Percentiles rank a stretch among this genome's conserved stretches.
These are phyloP conservation scores for Malassezia furfur DNA, from an alignment of 1,284 basidiomycete species.

Conservation along the genomic window DNA sequence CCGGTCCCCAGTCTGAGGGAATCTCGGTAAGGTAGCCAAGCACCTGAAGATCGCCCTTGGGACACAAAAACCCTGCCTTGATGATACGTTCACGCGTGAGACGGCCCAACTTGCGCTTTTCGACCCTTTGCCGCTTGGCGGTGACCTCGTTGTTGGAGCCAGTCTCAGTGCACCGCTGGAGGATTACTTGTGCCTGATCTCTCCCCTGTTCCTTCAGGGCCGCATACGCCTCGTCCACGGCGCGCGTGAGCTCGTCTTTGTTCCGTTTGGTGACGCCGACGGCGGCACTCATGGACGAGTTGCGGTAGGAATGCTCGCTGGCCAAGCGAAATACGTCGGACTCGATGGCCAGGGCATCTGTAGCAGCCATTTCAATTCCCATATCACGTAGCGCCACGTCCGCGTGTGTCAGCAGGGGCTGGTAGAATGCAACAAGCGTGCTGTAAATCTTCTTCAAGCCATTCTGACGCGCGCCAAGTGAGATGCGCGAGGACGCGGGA, in stretches of 20 bases:
- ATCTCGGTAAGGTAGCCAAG: constrained; percentile 27
- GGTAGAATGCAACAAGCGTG: constrained; percentile 21
- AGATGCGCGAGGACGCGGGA: constrained; percentile 21
- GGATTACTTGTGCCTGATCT: background rate
- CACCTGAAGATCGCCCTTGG: constrained; percentile 23
- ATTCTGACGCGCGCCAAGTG: constrained; percentile 25
- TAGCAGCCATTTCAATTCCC: constrained; percentile 19
- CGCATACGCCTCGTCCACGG: constrained; percentile 10
- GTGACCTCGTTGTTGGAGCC: constrained; percentile 28
- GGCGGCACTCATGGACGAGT: constrained; percentile 27
- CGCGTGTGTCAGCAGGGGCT: constrained; percentile 22
- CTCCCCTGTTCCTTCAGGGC: background rate
- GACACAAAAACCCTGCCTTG: constrained; percentile 28
- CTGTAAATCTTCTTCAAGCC: constrained; percentile 27
- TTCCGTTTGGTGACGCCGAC: constrained; percentile 27
- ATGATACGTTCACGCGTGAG: constrained; percentile 22
- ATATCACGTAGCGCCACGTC: constrained; percentile 17
- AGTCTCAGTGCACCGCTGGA: constrained; percentile 26
- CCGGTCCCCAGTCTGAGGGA: constrained; percentile 24
- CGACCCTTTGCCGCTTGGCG: constrained; percentile 20
- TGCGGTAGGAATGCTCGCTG: constrained; percentile 25
- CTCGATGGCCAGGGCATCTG: constrained; percentile 27
- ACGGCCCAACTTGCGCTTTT: constrained; percentile 16
- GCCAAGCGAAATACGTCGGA: constrained; percentile 22
- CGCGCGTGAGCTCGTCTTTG: constrained; percentile 7